Base-by-base conservation (phyloP, 139 green algal species). In the Edaphochlamys debaryana region DNA sequence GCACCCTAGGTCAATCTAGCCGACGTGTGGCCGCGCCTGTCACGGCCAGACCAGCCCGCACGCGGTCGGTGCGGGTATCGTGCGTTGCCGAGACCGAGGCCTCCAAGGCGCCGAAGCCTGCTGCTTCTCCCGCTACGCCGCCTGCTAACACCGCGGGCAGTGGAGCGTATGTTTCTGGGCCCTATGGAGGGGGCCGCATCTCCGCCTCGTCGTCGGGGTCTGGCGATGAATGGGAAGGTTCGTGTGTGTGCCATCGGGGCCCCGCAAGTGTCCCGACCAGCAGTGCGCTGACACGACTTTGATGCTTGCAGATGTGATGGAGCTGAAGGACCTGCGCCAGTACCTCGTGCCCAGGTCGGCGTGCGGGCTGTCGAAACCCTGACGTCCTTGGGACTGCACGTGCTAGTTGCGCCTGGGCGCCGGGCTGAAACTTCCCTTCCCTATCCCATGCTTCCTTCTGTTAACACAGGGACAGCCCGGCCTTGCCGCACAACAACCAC, bases 401-500 rank as follows among this genome's bases (percentile, higher is more conserved):
- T 20, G 62, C 4, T 13, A 9, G 5, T 9, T 23, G 34, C 63
- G 11, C 63, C 32, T 3, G 5, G 11, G 9, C 32, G 8, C 29
- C 19, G 2, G 38, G 11, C 37, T 72, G 2, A 11, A 9, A 3
- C 13, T 38, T 45, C 5, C 45, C 64, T 5, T 7, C 11, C 23
- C 6, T 4, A 17, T 2, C 27, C 20, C 36, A 9, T n/a, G 2
- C 8, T 9, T n/a, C 22, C 66, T 30, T 50, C 52, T 34, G 19
- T 66, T 38, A 45, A 30, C 32, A 62, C 86, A 93, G 87, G 78
- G 92, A 95, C 48, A 93, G 84, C n/a, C 93, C 92, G 1, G 97
- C 97, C 70, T 79, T 94, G 17, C 3, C 29, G 0, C 82, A 90
- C 68, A 96, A 98, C 89, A 98, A 97, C 74, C 85, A 87, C 15